Evolutionary conservation across 257 asterid genomes (phyloP).

Genomic region (Mitragyna speciosa): DNA sequence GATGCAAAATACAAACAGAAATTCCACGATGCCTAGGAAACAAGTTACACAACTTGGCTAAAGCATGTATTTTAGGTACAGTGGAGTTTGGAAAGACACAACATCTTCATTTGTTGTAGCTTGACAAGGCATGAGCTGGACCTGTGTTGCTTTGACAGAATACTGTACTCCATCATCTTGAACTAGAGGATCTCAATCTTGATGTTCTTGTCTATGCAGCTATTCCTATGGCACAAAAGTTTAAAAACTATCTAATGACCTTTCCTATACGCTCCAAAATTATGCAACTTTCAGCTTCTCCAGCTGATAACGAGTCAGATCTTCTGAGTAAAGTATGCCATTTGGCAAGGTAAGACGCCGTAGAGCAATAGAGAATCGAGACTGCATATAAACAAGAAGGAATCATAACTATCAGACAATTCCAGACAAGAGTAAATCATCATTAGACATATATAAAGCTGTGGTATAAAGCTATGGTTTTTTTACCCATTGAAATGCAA

Average conservation of each 20-base stretch:
- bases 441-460: neutral
- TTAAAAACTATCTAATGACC: neutral
- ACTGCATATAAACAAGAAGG: conserved; percentile 39
- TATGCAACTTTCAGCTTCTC: conserved; percentile 49
- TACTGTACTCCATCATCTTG: neutral
- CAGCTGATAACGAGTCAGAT: conserved; percentile 31
- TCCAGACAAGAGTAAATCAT: neutral
- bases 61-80: neutral
- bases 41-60: neutral
- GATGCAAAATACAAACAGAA: no score
- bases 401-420: neutral
- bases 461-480: neutral
- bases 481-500: conserved; percentile 87
- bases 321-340: conserved; percentile 62
- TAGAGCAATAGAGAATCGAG: conserved; percentile 69
- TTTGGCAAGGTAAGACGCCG: conserved; percentile 60
- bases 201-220: neutral
- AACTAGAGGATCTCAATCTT: neutral
- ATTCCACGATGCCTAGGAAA: no score
- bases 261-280: neutral
- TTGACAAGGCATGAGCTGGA: neutral
- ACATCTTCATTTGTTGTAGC: neutral
- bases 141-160: neutral
- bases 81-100: neutral
- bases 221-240: neutral